These are phyloP conservation scores for Debaryomyces fabryi DNA, from an alignment of 1,139 yeast genomes.

Conservation along the genomic window DNA sequence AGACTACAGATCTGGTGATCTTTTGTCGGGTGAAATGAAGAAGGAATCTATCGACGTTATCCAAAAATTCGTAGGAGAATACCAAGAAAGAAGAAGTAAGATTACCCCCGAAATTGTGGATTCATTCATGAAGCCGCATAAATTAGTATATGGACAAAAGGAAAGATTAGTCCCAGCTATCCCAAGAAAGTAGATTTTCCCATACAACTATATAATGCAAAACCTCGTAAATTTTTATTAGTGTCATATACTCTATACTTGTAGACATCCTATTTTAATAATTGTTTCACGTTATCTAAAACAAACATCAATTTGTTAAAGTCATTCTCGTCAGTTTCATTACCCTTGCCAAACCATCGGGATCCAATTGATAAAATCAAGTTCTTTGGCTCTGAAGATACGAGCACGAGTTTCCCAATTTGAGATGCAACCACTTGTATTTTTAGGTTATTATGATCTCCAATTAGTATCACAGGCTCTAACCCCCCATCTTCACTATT, in stretches of 20 bases:
- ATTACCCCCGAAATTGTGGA: slow-evolving; percentile 71
- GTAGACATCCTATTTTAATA: slow-evolving; percentile 12
- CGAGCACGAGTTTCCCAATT: slow-evolving; percentile 39
- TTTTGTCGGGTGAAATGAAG: slow-evolving; percentile 93
- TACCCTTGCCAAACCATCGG: slow-evolving; percentile 47
- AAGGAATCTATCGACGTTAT: slow-evolving; percentile 79
- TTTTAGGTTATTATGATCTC: slow-evolving; percentile 44
- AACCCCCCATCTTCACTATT: slow-evolving; percentile 29
- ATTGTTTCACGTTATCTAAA: slow-evolving; percentile 34
- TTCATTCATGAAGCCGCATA: slow-evolving; percentile 82
- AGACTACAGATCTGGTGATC: slow-evolving; percentile 76
- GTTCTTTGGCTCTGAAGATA: slow-evolving; percentile 32
- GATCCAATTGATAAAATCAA: slow-evolving; percentile 44
- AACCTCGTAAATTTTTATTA: not conserved
- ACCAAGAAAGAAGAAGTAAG: slow-evolving; percentile 75
- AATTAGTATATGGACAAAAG: slow-evolving; percentile 70
- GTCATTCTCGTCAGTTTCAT: slow-evolving; percentile 35
- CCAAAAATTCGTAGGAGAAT: slow-evolving; percentile 74
- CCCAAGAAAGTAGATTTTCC: slow-evolving; percentile 39
- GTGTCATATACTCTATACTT: not conserved
- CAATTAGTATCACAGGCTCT: slow-evolving; percentile 45
- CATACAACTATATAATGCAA: not conserved
- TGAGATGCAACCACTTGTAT: slow-evolving; percentile 47
- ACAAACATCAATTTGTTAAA: slow-evolving; percentile 47
- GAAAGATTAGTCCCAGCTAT: slow-evolving; percentile 73